phyloP scores from a whole-genome alignment of 768 basidiomycete genomes.

The Tephrocybe sp. region DNA sequence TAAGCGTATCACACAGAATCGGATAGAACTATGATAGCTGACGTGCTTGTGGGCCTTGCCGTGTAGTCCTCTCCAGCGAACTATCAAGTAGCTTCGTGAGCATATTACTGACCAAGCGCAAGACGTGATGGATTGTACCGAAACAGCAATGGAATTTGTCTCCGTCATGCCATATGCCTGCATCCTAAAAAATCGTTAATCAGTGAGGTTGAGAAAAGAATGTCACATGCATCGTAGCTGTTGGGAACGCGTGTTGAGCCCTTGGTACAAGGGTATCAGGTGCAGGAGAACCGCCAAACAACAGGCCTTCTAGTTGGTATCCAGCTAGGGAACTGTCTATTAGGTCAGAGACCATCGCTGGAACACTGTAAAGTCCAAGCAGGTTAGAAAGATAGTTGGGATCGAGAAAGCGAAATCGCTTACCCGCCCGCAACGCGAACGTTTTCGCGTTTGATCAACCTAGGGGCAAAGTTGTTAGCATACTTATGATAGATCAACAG shows the following conservation, averaged over 20 bases:
- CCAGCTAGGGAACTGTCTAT: slow-evolving; percentile 49
- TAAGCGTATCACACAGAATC: background rate
- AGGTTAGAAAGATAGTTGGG: background rate
- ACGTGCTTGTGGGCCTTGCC: slow-evolving; percentile 51
- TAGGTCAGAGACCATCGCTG: slow-evolving; percentile 64
- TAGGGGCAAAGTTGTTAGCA: slow-evolving; percentile 14
- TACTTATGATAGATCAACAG: background rate
- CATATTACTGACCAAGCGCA: background rate
- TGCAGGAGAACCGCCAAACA: slow-evolving; percentile 57
- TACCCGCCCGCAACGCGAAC: slow-evolving; percentile 56
- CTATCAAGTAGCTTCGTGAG: slow-evolving; percentile 15
- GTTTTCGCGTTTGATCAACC: slow-evolving; percentile 53
- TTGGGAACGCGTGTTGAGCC: slow-evolving; percentile 47
- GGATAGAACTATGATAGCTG: slow-evolving; percentile 16
- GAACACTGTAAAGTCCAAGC: slow-evolving; percentile 51
- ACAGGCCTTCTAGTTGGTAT: slow-evolving; percentile 44
- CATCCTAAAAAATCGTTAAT: slow-evolving; percentile 29
- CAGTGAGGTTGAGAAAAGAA: background rate
- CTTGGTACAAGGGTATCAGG: slow-evolving; percentile 44
- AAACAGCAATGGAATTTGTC: slow-evolving; percentile 57
- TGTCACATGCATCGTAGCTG: slow-evolving; percentile 38
- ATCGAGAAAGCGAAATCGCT: background rate
- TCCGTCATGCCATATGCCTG: slow-evolving; percentile 63
- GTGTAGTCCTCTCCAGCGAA: slow-evolving; percentile 61
- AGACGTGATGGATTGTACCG: slow-evolving; percentile 29